phyloP scores from a whole-genome alignment of 306 rosid genomes.

The Castanea crenata region DNA sequence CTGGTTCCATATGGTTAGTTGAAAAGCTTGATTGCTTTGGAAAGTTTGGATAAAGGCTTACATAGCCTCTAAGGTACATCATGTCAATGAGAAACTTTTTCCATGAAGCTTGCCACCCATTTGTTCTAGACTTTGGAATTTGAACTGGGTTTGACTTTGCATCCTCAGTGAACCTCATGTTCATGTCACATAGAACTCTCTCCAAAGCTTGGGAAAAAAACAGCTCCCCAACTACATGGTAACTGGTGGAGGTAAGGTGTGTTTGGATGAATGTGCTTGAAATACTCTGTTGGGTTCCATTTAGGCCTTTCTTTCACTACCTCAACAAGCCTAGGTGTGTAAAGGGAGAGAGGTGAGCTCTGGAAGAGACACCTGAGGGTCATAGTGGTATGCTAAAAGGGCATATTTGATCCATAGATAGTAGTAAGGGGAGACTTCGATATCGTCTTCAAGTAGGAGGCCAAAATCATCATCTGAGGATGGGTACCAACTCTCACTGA shows the following conservation, averaged over 20 bases:
- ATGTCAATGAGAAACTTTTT: constrained; percentile 93
- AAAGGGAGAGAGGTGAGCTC: constrained; percentile 85
- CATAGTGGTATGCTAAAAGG: constrained; percentile 81
- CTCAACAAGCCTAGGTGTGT: constrained; percentile 87
- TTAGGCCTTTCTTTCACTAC: constrained; percentile 94
- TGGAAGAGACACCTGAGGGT: constrained; percentile 82
- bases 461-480: constrained; percentile 84
- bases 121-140: constrained; percentile 88
- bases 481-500: constrained; percentile 98
- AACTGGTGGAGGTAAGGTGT: constrained; percentile 92
- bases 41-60: constrained; percentile 87
- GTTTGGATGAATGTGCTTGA: constrained; percentile 74
- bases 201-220: constrained; percentile 99
- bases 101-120: constrained; percentile 99
- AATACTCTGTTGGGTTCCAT: constrained; percentile 84
- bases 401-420: constrained; percentile 95
- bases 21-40: constrained; percentile 91
- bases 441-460: constrained; percentile 86
- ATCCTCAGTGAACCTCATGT: constrained; percentile 83
- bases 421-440: constrained; percentile 93
- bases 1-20: constrained; percentile 98
- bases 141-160: constrained; percentile 87
- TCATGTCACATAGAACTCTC: constrained; percentile 94
- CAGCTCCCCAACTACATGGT: constrained; percentile 98
- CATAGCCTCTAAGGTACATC: constrained; percentile 98